Conservation (phyloP, 768 basidiomycete species). For the Daedaleopsis sinensis region DNA sequence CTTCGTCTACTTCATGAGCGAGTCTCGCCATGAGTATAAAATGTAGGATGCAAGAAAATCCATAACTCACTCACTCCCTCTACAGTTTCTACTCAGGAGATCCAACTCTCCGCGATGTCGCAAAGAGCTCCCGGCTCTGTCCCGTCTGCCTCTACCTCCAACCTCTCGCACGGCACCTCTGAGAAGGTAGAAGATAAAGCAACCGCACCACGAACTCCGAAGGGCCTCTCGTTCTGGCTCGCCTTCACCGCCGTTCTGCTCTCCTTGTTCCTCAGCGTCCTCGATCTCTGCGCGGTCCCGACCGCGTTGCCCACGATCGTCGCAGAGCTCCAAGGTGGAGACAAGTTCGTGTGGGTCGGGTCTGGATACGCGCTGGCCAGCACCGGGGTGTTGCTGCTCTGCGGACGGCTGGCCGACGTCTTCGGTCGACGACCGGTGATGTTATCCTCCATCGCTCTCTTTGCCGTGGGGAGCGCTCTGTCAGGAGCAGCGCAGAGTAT, state of each 20-base stretch:
- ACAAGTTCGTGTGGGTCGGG: constrained; percentile 49
- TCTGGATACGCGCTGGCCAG: constrained; percentile 45
- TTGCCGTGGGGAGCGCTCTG: constrained; percentile 46
- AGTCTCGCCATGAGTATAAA: background rate
- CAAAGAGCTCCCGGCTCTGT: background rate
- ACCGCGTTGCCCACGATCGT: constrained; percentile 49
- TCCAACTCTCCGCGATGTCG: background rate
- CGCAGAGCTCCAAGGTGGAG: constrained; percentile 36
- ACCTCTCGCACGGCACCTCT: background rate
- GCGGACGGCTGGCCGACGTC: constrained; percentile 39
- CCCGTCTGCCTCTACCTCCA: background rate
- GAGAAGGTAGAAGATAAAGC: background rate
- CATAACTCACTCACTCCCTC: too few species aligned
- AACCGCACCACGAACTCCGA: background rate
- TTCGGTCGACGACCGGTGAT: constrained; percentile 43
- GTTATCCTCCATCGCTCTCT: constrained; percentile 35
- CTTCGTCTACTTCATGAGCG: background rate
- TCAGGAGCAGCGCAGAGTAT: constrained; percentile 46
- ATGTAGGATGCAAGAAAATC: background rate
- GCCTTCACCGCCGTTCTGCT: constrained; percentile 23
- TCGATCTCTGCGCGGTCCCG: constrained; percentile 34
- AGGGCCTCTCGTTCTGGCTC: constrained; percentile 24
- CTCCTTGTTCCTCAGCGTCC: constrained; percentile 28
- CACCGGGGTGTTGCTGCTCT: constrained; percentile 44
- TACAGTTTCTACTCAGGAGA: background rate